Evolutionary conservation across 192 early-diverging fungal species (phyloP).

Genomic region (Endogone sp.): DNA sequence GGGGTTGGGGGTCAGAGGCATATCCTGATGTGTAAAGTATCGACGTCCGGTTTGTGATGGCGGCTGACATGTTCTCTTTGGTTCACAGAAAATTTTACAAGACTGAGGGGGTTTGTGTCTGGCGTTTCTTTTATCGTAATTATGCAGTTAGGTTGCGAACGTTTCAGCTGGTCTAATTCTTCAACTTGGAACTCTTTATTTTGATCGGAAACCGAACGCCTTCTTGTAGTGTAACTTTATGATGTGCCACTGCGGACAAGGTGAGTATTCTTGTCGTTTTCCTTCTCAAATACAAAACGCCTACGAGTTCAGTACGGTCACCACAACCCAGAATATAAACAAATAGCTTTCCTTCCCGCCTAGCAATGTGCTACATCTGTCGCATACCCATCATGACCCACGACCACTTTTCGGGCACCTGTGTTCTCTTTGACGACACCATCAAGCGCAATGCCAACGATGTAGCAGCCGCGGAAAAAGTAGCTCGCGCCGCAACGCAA

Average conservation of each 20-base stretch:
- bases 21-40: no score
- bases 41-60: no score
- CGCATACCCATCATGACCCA: conserved; percentile 42
- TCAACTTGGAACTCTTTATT: no score
- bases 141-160: background rate
- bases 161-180: background rate
- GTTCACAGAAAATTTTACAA: background rate
- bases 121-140: background rate
- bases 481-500: conserved; percentile 8
- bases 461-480: conserved; percentile 41
- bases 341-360: no score
- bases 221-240: conserved; percentile 50
- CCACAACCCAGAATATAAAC: no score
- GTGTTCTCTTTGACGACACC: conserved; percentile 47
- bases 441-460: conserved; percentile 37
- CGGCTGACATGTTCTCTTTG: no score
- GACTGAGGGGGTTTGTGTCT: conserved; percentile 16
- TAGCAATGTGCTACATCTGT: conserved; percentile 42
- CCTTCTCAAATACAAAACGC: no score
- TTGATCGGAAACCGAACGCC: background rate
- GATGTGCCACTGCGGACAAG: conserved; percentile 42
- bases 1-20: no score
- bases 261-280: background rate
- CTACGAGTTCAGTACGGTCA: no score
- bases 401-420: conserved; percentile 42